phyloP scores from a whole-genome alignment of 2,329 filamentous ascomycete genomes.

The Sporothrix humicola region DNA sequence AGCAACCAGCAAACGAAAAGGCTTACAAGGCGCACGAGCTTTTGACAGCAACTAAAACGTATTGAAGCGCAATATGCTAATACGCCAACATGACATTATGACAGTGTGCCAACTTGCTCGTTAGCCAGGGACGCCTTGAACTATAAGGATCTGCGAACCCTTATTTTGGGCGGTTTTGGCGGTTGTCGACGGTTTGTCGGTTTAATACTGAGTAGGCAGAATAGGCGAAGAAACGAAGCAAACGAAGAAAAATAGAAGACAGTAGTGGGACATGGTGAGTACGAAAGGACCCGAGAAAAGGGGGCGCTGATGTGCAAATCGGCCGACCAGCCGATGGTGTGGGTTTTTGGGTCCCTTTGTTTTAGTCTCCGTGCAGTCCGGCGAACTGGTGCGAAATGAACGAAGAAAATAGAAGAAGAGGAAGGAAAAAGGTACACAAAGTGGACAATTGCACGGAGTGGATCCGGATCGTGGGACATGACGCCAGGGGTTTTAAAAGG shows the following conservation, averaged over 20 bases:
- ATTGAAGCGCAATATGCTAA: too few species aligned
- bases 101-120: background rate
- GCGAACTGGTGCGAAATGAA: background rate
- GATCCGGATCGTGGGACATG: background rate
- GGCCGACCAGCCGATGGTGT: constrained; percentile 17
- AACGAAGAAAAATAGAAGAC: background rate
- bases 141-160: constrained; percentile 20
- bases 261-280: background rate
- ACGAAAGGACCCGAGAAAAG: background rate
- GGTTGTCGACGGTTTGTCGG: too few species aligned
- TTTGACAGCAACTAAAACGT: background rate
- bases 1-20: background rate
- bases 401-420: background rate
- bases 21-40: background rate
- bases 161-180: constrained; percentile 8
- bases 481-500: background rate
- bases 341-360: background rate
- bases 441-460: background rate
- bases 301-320: constrained; percentile 19
- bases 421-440: background rate
- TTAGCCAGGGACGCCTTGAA: constrained; percentile 15
- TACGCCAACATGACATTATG: too few species aligned
- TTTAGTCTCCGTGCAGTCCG: constrained; percentile 27
- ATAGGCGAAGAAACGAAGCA: background rate
- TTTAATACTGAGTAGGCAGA: background rate